Evolutionary conservation across 768 basidiomycete genomes (phyloP).

Genomic region (Russula earlei): DNA sequence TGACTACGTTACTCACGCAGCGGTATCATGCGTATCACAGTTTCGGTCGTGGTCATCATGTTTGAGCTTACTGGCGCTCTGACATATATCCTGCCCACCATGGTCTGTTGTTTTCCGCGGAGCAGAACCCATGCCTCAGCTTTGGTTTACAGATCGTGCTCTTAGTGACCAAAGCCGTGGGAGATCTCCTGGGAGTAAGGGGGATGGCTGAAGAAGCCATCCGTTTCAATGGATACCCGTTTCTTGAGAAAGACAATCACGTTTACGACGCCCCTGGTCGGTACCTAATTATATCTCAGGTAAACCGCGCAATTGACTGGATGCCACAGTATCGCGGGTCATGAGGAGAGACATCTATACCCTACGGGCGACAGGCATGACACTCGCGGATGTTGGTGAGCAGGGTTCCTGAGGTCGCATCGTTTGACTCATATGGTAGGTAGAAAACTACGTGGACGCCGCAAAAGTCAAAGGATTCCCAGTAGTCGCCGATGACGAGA

Average conservation of each 20-base stretch:
- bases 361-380: constrained; percentile 66
- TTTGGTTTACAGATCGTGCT: constrained; percentile 70
- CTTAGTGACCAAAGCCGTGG: constrained; percentile 93
- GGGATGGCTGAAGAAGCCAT: constrained; percentile 98
- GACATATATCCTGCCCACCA: constrained; percentile 94
- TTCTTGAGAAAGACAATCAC: constrained; percentile 92
- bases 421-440: not conserved
- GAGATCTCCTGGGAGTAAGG: constrained; percentile 84
- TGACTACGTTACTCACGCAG: constrained; percentile 34
- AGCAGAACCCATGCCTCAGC: constrained; percentile 13
- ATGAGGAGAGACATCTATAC: constrained; percentile 79
- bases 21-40: constrained; percentile 94
- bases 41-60: constrained; percentile 98
- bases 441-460: constrained; percentile 56
- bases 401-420: not conserved
- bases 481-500: constrained; percentile 57
- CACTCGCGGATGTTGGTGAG: constrained; percentile 72
- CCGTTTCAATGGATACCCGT: constrained; percentile 93
- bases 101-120: constrained; percentile 46
- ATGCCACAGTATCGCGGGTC: constrained; percentile 63
- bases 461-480: constrained; percentile 89
- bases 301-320: constrained; percentile 2
- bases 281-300: constrained; percentile 21
- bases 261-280: constrained; percentile 84
- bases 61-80: constrained; percentile 96